Evolutionary conservation across 1,284 basidiomycete species (phyloP), one percentile per base, ranked within the genome.

Genomic region (Austroboletus novae-zelandiae): DNA sequence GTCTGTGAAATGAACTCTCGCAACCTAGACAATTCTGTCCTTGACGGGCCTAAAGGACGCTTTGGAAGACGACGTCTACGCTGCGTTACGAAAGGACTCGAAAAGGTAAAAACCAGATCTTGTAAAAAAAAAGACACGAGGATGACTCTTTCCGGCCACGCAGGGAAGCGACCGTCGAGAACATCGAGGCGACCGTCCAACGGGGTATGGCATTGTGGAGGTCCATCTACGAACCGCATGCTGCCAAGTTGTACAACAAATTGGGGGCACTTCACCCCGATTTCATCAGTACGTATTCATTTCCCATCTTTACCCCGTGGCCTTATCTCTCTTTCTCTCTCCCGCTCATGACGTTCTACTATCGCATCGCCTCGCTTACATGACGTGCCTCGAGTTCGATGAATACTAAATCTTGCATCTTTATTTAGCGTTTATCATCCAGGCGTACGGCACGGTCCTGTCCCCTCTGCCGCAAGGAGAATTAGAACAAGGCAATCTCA

Each of bases 221-320:
- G 67, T 84, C 86, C 54, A 95, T 99, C 70, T 99, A 99, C 73
- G 76, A 83, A 61, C 94, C 94, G 57, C 88, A 94, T 74, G 84
- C 83, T 63, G 80, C 82, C 70, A 98, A 97, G 74, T 84, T 99
- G 61, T 80, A 94, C 71, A 73, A 82, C 70, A 98, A 97, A 74
- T 82, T 99, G 55, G 83, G 80, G 64, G 79, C 81, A 44, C 92
- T 93, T 75, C 87, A 91, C 68, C 87, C 88, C 58, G 88, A 91
- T 76, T 88, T 90, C 76, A 89, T 89, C 66, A 75, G 88, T 90
- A 70, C 74, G 86, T 82, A 64, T 70, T 62, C 67, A 58, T 67
- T 68, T 56, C 53, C 52, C 45, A 52, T 53, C 40, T 5, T 53
- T 57, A 56, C 67, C 66, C 68, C 64, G 62, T 68, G 67, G 61